phyloP scores from a whole-genome alignment of 805 yeast species.

The Candida ovalis region DNA sequence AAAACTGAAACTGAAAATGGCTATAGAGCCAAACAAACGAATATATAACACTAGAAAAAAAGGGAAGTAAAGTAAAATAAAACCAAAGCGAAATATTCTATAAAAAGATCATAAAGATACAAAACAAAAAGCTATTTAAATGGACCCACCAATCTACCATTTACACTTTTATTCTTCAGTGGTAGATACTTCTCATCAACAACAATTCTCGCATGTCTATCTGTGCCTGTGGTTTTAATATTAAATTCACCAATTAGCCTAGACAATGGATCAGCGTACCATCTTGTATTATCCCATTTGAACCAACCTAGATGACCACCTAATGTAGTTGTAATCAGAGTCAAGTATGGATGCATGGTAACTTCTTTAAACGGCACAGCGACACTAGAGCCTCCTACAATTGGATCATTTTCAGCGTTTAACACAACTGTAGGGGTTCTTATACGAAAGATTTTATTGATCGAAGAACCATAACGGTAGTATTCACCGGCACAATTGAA shows the following conservation, averaged over 20 bases:
- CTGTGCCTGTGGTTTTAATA: slow-evolving; percentile 7
- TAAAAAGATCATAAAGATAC: neutral
- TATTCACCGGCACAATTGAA: slow-evolving; percentile 61
- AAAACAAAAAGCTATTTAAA: neutral
- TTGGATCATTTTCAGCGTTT: slow-evolving; percentile 74
- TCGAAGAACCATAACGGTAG: slow-evolving; percentile 60
- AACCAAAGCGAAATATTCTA: neutral
- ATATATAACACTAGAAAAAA: too few species aligned
- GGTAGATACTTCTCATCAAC: slow-evolving; percentile 14
- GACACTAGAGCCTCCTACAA: slow-evolving; percentile 43
- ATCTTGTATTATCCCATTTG: slow-evolving; percentile 53
- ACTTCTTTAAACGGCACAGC: slow-evolving; percentile 52
- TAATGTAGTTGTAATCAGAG: slow-evolving; percentile 53
- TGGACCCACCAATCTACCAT: slow-evolving; percentile 18
- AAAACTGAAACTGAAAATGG: too few species aligned
- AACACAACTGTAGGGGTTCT: slow-evolving; percentile 62
- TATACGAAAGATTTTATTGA: slow-evolving; percentile 44
- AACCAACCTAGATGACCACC: slow-evolving; percentile 91
- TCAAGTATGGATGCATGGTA: slow-evolving; percentile 53
- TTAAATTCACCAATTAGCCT: slow-evolving; percentile 31
- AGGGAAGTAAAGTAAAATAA: too few species aligned
- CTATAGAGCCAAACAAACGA: too few species aligned
- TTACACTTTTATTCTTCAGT: slow-evolving; percentile 5
- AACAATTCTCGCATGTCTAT: neutral
- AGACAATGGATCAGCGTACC: slow-evolving; percentile 57